A percentile compares a stretch with the other conserved stretches of the same genome.
These are phyloP conservation scores for Immersiella caudata DNA, from an alignment of 495 filamentous ascomycete species.

Conservation along the genomic window DNA sequence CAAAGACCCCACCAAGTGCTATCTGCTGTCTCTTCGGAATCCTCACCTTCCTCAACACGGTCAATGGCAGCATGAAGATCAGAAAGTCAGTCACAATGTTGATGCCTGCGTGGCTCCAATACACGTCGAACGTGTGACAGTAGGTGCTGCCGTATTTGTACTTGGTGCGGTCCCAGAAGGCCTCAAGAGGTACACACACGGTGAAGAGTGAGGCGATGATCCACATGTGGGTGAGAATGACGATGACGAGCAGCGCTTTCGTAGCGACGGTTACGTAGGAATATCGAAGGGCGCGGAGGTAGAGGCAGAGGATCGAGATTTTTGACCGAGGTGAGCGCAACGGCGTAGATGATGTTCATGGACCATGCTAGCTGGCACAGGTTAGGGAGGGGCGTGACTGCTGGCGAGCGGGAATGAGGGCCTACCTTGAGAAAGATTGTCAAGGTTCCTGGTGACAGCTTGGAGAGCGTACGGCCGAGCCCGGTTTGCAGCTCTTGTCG, in stretches of 20 bases:
- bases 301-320: slow-evolving; percentile 20
- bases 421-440: not conserved
- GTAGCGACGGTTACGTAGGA: not conserved
- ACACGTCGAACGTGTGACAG: slow-evolving; percentile 8
- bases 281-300: slow-evolving; percentile 17
- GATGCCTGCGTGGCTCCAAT: slow-evolving; percentile 6
- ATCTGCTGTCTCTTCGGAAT: slow-evolving; percentile 11
- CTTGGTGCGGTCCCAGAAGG: slow-evolving; percentile 1
- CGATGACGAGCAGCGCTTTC: slow-evolving; percentile 14
- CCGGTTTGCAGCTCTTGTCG: not conserved
- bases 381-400: no score
- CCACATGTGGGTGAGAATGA: slow-evolving; percentile 3
- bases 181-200: slow-evolving; percentile 4
- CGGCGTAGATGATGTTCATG: slow-evolving; percentile 2
- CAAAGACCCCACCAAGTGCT: slow-evolving; percentile 14
- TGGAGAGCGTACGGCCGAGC: not conserved
- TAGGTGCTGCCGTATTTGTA: not conserved
- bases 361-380: not conserved
- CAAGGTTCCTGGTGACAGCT: not conserved
- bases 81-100: slow-evolving; percentile 21
- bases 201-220: slow-evolving; percentile 14
- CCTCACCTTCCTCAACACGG: slow-evolving; percentile 13
- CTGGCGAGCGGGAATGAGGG: no score
- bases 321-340: slow-evolving; percentile 19
- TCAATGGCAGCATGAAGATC: slow-evolving; percentile 14